These are phyloP conservation scores for Chlorella sorokiniana DNA, from an alignment of 139 green algal species.

Conservation along the genomic window DNA sequence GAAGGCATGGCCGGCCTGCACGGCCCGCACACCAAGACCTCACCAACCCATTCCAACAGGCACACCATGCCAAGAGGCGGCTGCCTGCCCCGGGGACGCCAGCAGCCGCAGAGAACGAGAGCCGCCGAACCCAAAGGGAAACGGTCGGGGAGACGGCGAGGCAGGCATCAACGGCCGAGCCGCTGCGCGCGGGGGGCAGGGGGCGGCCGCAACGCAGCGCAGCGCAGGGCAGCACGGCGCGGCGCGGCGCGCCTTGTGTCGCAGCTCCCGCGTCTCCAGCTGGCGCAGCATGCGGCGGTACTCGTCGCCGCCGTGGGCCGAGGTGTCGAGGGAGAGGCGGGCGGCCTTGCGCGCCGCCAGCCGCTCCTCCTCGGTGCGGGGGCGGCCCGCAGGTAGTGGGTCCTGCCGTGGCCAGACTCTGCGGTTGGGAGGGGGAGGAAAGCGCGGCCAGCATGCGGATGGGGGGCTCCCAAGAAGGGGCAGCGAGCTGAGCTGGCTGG, in stretches of 20 bases:
- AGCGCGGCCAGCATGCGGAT: background rate
- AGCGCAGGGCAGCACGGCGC: background rate
- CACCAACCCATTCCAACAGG: no score
- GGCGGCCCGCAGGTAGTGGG: constrained; percentile 39
- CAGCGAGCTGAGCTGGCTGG: background rate
- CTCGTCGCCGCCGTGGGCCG: constrained; percentile 25
- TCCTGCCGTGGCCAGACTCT: constrained; percentile 36
- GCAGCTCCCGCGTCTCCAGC: constrained; percentile 13
- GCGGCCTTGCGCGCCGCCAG: constrained; percentile 56
- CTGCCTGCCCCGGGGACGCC: no score
- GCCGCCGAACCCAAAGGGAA: no score
- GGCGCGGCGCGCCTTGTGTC: constrained; percentile 15
- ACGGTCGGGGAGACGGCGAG: no score
- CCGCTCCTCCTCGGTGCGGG: constrained; percentile 40
- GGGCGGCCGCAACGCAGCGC: no score
- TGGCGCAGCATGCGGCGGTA: constrained; percentile 28
- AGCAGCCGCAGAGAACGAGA: no score
- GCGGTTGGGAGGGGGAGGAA: background rate
- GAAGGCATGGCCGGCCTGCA: no score
- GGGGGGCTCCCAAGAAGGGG: background rate
- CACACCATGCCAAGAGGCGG: no score
- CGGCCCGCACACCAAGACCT: no score
- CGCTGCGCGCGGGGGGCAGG: no score
- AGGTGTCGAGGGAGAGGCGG: constrained; percentile 65
- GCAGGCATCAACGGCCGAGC: no score